Percentiles rank a stretch among this genome's conserved stretches.
Evolutionary conservation across 768 basidiomycete species (phyloP).

Genomic region (Leccinum boreale): DNA sequence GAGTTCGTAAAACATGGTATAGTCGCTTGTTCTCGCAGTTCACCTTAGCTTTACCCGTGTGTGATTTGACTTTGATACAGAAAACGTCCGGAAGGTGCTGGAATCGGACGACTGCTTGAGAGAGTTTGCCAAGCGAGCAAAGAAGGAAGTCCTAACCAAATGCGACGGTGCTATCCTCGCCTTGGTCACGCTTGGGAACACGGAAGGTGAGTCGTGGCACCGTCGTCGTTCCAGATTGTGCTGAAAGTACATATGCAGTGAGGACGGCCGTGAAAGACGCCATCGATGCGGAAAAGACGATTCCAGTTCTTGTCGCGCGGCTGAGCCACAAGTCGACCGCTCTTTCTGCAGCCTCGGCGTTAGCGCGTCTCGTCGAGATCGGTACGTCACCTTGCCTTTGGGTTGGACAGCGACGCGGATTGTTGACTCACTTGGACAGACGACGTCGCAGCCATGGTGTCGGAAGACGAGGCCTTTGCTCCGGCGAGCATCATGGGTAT

Average conservation of each 20-base stretch:
- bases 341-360: slow-evolving; percentile 17
- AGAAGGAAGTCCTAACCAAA: slow-evolving; percentile 4
- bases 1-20: slow-evolving; percentile 19
- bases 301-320: slow-evolving; percentile 15
- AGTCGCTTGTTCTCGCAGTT: not conserved
- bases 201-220: slow-evolving; percentile 1
- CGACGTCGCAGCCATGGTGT: slow-evolving; percentile 11
- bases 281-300: slow-evolving; percentile 14
- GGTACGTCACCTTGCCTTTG: slow-evolving; percentile 10
- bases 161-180: slow-evolving; percentile 18
- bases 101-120: slow-evolving; percentile 1
- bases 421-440: slow-evolving; percentile 8
- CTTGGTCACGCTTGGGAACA: slow-evolving; percentile 14
- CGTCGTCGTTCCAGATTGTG: not conserved
- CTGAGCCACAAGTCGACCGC: slow-evolving; percentile 16
- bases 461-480: slow-evolving; percentile 1
- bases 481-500: slow-evolving; percentile 15
- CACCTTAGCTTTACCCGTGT: not conserved
- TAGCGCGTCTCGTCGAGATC: slow-evolving; percentile 16
- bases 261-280: slow-evolving; percentile 8
- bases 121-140: slow-evolving; percentile 16
- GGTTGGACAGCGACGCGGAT: not conserved
- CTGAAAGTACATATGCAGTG: not conserved
- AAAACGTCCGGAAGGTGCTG: slow-evolving; percentile 7
- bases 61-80: slow-evolving; percentile 3